phyloP scores from a whole-genome alignment of 495 filamentous ascomycete species.

The Aspergillus indologenus region DNA sequence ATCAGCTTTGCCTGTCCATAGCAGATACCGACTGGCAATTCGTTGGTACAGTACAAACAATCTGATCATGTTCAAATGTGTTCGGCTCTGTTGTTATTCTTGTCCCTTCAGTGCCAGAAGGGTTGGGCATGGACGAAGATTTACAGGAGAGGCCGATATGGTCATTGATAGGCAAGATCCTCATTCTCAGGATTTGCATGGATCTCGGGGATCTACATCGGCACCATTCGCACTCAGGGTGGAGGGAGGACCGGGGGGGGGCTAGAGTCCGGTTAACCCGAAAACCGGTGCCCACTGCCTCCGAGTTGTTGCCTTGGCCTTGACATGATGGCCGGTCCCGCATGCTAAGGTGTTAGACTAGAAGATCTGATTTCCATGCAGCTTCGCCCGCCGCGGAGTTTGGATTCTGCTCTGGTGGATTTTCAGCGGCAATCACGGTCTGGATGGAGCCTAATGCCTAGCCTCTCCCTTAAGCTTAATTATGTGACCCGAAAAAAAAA shows the following conservation, averaged over 20 bases:
- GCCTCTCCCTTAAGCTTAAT: background rate
- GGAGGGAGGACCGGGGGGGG: background rate
- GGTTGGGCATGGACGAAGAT: background rate
- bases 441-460: background rate
- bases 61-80: background rate
- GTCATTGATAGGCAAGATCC: background rate
- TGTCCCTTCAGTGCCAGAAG: background rate
- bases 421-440: background rate
- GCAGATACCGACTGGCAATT: background rate
- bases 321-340: background rate
- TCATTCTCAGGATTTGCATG: background rate
- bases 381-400: background rate
- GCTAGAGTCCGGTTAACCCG: background rate
- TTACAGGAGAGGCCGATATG: background rate
- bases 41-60: background rate
- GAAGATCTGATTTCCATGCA: background rate
- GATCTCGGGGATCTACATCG: constrained; percentile 8
- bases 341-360: background rate
- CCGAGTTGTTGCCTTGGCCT: background rate
- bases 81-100: background rate
- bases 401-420: background rate
- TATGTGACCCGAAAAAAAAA: background rate
- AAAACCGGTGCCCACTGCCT: constrained; percentile 4
- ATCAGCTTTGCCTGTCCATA: background rate
- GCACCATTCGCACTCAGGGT: background rate